Evolutionary conservation across 805 yeast species (phyloP).

Genomic region (Wickerhamomyces chaumierensis): DNA sequence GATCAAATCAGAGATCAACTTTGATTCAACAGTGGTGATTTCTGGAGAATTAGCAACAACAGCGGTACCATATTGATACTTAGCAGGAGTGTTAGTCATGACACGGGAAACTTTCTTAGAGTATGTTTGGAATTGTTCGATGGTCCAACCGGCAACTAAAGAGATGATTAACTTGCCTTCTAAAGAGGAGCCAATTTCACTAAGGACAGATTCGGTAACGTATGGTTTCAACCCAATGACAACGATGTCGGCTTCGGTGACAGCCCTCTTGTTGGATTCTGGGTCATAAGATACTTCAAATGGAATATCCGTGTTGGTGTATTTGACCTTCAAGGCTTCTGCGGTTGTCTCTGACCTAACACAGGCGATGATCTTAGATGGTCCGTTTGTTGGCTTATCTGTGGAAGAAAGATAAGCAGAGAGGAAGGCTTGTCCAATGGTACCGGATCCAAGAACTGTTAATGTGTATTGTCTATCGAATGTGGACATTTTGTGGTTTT

Average conservation of each 20-base stretch:
- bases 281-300: constrained; percentile 42
- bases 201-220: constrained; percentile 51
- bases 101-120: constrained; percentile 64
- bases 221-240: constrained; percentile 86
- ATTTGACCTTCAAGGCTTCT: constrained; percentile 33
- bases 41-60: constrained; percentile 64
- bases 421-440: constrained; percentile 89
- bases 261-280: constrained; percentile 44
- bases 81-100: constrained; percentile 98
- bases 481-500: not conserved
- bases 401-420: constrained; percentile 56
- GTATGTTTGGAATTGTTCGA: constrained; percentile 46
- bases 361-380: constrained; percentile 68
- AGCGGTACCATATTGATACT: constrained; percentile 88
- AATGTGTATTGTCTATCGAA: constrained; percentile 34
- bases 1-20: constrained; percentile 35
- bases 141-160: constrained; percentile 87
- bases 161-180: constrained; percentile 58
- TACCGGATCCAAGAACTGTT: constrained; percentile 85
- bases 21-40: constrained; percentile 33
- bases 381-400: constrained; percentile 31
- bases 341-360: constrained; percentile 48
- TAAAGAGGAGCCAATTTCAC: constrained; percentile 28
- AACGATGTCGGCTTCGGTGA: constrained; percentile 53
- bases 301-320: constrained; percentile 27